These are phyloP conservation scores for Epithemia pelagica DNA, from an alignment of 108 stramenopile genomes.

Conservation along the genomic window DNA sequence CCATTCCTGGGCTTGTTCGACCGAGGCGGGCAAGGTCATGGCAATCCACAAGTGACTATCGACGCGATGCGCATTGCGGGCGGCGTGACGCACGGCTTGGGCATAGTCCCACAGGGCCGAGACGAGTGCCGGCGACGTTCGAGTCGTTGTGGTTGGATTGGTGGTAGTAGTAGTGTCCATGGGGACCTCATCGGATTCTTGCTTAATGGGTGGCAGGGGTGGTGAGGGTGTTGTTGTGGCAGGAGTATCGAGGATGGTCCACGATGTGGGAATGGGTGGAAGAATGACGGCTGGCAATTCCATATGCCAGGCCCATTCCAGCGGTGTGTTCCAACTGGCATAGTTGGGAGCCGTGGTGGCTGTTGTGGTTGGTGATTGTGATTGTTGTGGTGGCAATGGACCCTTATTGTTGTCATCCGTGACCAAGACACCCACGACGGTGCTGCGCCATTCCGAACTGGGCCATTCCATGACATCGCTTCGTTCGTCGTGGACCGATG, in stretches of 20 bases:
- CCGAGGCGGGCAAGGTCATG: slow-evolving; percentile 3
- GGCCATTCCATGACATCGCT: slow-evolving; percentile 27
- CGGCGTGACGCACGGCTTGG: slow-evolving; percentile 35
- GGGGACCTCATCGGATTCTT: neutral
- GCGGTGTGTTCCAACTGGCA: neutral
- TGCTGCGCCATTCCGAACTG: neutral
- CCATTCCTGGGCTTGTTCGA: slow-evolving; percentile 34
- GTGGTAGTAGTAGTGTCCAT: neutral
- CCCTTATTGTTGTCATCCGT: too few species aligned
- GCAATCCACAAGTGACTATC: slow-evolving; percentile 33
- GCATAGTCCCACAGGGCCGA: slow-evolving; percentile 39
- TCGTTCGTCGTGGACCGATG: slow-evolving; percentile 13
- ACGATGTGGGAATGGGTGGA: slow-evolving; percentile 32
- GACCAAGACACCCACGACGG: neutral
- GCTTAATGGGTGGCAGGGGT: too few species aligned
- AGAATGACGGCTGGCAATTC: slow-evolving; percentile 85
- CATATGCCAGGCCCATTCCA: slow-evolving; percentile 92
- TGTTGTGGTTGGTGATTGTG: too few species aligned
- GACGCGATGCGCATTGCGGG: slow-evolving; percentile 47
- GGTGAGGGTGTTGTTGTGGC: neutral
- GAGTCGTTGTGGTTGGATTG: neutral
- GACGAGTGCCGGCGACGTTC: neutral
- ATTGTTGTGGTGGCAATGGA: too few species aligned
- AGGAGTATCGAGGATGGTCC: neutral
- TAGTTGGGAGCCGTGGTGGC: too few species aligned